A percentile compares a stretch with the other conserved stretches of the same genome.
phyloP scores from a whole-genome alignment of 345 rosid species.

The Eucalyptus leucophloia region DNA sequence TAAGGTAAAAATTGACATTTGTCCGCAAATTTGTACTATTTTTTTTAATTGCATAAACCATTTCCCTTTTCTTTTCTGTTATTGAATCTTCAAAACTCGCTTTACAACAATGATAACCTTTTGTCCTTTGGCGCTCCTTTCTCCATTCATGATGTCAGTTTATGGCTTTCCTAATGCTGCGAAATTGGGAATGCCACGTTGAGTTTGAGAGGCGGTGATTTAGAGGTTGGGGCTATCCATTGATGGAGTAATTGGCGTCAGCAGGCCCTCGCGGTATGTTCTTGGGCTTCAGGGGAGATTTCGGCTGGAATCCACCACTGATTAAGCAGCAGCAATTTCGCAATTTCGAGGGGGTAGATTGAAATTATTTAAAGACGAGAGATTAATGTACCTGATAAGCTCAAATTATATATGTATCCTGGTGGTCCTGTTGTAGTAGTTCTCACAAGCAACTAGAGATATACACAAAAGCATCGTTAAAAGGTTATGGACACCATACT shows the following conservation, averaged over 20 bases:
- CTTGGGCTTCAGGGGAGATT: accelerated
- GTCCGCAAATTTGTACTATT: background rate
- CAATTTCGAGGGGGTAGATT: background rate
- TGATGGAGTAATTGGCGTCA: background rate
- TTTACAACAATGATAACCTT: background rate
- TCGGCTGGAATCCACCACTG: background rate
- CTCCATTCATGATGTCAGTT: background rate
- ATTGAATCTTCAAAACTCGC: background rate
- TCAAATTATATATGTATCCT: no score
- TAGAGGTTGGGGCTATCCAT: background rate
- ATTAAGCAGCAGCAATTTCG: background rate
- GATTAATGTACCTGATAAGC: background rate
- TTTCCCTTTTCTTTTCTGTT: background rate
- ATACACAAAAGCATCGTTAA: no score
- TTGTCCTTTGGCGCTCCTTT: background rate
- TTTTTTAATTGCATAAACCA: background rate
- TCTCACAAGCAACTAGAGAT: no score
- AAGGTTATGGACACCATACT: no score
- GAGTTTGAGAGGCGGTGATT: background rate
- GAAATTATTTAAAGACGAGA: background rate
- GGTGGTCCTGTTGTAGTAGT: no score
- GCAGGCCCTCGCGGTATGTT: background rate
- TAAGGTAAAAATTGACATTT: background rate
- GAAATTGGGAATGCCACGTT: background rate
- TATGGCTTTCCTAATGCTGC: background rate